Percentiles rank a stretch among this genome's conserved stretches.
Conservation (phyloP, 495 filamentous ascomycete genomes). For the Penicillium tannophilum region DNA sequence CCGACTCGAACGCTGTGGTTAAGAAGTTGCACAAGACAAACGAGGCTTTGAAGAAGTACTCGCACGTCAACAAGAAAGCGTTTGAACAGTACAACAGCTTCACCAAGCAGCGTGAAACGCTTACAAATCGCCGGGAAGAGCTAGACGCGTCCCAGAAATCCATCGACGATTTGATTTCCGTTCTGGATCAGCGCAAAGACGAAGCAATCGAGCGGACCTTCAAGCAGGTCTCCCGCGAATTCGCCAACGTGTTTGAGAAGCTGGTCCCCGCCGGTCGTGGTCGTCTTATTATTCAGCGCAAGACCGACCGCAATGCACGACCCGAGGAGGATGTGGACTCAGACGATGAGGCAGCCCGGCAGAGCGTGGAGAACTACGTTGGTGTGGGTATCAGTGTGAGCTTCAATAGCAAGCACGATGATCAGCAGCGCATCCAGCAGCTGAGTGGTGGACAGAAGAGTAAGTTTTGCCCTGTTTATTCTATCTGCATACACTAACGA, state of each 20-base stretch:
- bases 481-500: conserved; percentile 23
- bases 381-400: conserved; percentile 98
- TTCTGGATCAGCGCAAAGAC: conserved; percentile 94
- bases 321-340: conserved; percentile 68
- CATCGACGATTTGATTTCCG: conserved; percentile 84
- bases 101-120: conserved; percentile 82
- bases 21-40: conserved; percentile 90
- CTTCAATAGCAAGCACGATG: conserved; percentile 97
- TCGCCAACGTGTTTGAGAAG: conserved; percentile 88
- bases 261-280: conserved; percentile 93
- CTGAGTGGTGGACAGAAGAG: conserved; percentile 97
- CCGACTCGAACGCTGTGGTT: conserved; percentile 77
- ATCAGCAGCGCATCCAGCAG: conserved; percentile 97
- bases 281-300: conserved; percentile 89
- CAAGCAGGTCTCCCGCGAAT: conserved; percentile 93
- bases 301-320: conserved; percentile 67
- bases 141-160: conserved; percentile 78
- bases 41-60: conserved; percentile 91
- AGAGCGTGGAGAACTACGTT: conserved; percentile 90
- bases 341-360: conserved; percentile 57
- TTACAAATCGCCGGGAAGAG: conserved; percentile 80
- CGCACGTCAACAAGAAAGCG: conserved; percentile 98
- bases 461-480: conserved; percentile 41
- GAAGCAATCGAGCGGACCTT: conserved; percentile 93
- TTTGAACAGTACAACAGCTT: conserved; percentile 99